These are phyloP conservation scores for Glycine latifolia DNA, from an alignment of 306 rosid genomes.

Conservation along the genomic window DNA sequence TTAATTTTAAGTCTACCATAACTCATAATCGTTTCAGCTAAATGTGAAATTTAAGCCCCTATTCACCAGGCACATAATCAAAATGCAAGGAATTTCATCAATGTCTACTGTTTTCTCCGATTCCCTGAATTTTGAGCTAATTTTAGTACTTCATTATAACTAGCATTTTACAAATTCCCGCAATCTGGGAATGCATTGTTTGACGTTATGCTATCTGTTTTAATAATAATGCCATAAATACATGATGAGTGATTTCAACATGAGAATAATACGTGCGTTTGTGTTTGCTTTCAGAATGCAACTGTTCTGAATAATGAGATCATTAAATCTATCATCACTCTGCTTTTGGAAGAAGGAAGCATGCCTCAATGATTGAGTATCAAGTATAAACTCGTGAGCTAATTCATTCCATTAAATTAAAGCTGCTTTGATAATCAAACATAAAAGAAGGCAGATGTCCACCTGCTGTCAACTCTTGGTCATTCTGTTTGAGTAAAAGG, in stretches of 20 bases:
- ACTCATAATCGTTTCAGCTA: slow-evolving; percentile 22
- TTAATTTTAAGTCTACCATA: neutral
- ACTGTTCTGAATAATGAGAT: slow-evolving; percentile 69
- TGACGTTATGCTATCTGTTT: slow-evolving; percentile 10
- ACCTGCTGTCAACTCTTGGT: slow-evolving; percentile 10
- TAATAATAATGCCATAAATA: slow-evolving; percentile 2
- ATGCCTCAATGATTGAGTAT: slow-evolving; percentile 49
- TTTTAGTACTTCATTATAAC: neutral
- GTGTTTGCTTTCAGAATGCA: slow-evolving; percentile 56
- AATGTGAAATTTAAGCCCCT: slow-evolving; percentile 18
- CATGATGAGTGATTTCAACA: slow-evolving; percentile 34
- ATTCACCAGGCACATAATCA: neutral
- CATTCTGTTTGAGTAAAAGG: slow-evolving; percentile 20
- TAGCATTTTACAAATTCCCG: slow-evolving; percentile 2
- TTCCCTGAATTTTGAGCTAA: neutral
- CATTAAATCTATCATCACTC: slow-evolving; percentile 76
- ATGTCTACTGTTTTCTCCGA: neutral
- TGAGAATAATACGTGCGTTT: slow-evolving; percentile 26
- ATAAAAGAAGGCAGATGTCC: slow-evolving; percentile 27
- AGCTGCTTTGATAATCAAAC: slow-evolving; percentile 18
- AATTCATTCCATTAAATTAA: slow-evolving; percentile 12
- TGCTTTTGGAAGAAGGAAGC: slow-evolving; percentile 86
- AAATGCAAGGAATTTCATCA: slow-evolving; percentile 1
- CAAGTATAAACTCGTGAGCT: neutral
- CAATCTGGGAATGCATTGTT: slow-evolving; percentile 5